Evolutionary conservation across 768 basidiomycete genomes (phyloP), one percentile per base, ranked within the genome.

Genomic region (Tylopilus rubrobrunneus): DNA sequence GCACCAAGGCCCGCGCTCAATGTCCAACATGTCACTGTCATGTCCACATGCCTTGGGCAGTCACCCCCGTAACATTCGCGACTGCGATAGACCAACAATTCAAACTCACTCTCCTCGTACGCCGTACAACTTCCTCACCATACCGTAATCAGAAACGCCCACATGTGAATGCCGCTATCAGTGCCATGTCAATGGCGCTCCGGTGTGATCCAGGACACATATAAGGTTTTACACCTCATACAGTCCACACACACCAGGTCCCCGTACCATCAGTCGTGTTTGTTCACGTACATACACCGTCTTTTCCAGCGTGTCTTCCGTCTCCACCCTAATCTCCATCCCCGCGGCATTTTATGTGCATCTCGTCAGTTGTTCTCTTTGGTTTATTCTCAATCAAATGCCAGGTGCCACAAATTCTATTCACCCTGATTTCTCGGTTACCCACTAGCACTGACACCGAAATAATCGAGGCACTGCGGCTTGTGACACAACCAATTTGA

Each of bases 151-250:
- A 67, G 61, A 54, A 70, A 71, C 56, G 53, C 59, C 27, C 60
- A 56, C 70, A 66, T 71, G 68, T 70, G 66, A 65, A 71, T 64
- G 68, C 67, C 67, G 70, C 59, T 48, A 58, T 62, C 59, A 55
- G 50, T 62, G 60, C 56, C 59, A 53, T 61, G 52, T 57, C 54
- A 49, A 53, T 59, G 52, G 58, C 54, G 48, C 57, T 49, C 63
- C 57, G 57, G 59, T 62, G 67, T 67, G 62, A 71, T 60, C 55
- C 55, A 56, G 52, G 52, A 61, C 36, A 51, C 67, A 70, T 70
- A 62, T 66, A 61, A 66, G 58, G 45, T 66, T 69, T 67, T 66
- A 64, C 62, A 70, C 61, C 70, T 70, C 67, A 68, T 67, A 65
- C 57, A 41, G 56, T 49, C 58, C 63, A 55, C 63, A 57, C 63